phyloP scores from a whole-genome alignment of 2,329 filamentous ascomycete species.

The Zymoseptoria passerinii region DNA sequence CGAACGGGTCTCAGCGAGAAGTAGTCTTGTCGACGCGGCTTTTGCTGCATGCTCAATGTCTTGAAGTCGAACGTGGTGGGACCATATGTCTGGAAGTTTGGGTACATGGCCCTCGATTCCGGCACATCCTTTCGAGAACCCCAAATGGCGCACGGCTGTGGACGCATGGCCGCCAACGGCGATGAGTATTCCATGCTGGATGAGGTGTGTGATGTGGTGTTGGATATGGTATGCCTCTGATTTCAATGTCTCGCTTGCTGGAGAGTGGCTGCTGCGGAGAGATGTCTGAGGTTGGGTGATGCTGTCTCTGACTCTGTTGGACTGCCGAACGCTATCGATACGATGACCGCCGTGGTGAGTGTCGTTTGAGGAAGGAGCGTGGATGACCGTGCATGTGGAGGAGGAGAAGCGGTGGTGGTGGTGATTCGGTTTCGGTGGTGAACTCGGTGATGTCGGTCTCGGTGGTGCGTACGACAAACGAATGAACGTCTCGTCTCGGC shows the following conservation, averaged over 20 bases:
- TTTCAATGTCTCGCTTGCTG: constrained; percentile 1
- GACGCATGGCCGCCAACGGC: constrained; percentile 87
- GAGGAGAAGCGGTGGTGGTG: background rate
- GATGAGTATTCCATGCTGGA: constrained; percentile 80
- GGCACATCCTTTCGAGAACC: constrained; percentile 47
- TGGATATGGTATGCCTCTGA: background rate
- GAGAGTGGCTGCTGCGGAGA: constrained; percentile 1
- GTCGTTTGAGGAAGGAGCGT: background rate
- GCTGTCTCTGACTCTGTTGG: background rate
- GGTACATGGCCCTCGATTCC: constrained; percentile 45
- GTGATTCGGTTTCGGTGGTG: background rate
- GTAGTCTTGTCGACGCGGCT: constrained; percentile 64
- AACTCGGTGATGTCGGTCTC: background rate
- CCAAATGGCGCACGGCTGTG: constrained; percentile 56
- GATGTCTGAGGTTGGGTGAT: constrained; percentile 4
- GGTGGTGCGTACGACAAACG: background rate
- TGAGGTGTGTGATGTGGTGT: constrained; percentile 11
- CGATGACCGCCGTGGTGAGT: background rate
- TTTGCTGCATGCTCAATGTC: constrained; percentile 61
- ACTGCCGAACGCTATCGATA: background rate
- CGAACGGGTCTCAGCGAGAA: constrained; percentile 66
- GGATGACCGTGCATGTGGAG: background rate
- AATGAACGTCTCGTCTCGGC: background rate
- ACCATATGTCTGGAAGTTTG: constrained; percentile 48
- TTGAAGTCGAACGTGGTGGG: constrained; percentile 68